Conservation (phyloP, 2,329 filamentous ascomycete species). For the Colletotrichum godetiae region DNA sequence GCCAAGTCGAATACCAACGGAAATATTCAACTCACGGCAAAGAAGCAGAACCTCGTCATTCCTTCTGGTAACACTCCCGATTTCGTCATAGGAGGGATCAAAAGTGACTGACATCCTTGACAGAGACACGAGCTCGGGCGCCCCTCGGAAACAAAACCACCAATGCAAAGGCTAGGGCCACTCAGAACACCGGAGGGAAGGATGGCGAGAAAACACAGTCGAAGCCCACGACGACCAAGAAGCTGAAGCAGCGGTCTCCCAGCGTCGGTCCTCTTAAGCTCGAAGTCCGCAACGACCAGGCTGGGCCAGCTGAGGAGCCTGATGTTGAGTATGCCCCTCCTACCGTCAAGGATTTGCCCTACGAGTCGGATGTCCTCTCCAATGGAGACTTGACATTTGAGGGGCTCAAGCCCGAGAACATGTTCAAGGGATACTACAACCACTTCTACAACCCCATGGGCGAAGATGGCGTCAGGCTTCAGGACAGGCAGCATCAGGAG, state of each 20-base stretch:
- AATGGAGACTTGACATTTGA: constrained; percentile 66
- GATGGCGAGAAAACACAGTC: constrained; percentile 72
- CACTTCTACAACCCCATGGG: constrained; percentile 73
- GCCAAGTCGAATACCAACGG: constrained; percentile 63
- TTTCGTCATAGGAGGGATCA: constrained; percentile 25
- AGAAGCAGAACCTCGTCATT: constrained; percentile 36
- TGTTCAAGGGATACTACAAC: constrained; percentile 71
- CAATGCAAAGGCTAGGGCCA: constrained; percentile 83
- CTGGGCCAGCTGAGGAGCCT: constrained; percentile 64
- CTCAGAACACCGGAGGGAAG: constrained; percentile 74
- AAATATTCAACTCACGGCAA: constrained; percentile 38
- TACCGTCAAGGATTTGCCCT: constrained; percentile 71
- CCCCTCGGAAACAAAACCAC: constrained; percentile 95
- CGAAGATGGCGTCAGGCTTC: constrained; percentile 72
- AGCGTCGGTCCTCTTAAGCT: constrained; percentile 69
- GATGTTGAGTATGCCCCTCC: constrained; percentile 94
- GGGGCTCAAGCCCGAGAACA: constrained; percentile 67
- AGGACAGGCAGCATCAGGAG: constrained; percentile 70
- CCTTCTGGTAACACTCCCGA: constrained; percentile 33
- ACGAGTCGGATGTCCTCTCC: constrained; percentile 77
- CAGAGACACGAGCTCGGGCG: constrained; percentile 77
- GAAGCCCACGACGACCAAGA: constrained; percentile 70
- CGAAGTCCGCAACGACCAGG: constrained; percentile 67
- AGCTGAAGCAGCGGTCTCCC: constrained; percentile 66
- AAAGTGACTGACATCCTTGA: constrained; percentile 4